Evolutionary conservation across 2,329 filamentous ascomycete genomes (phyloP).

Genomic region (Aspergillus ochraceus): DNA sequence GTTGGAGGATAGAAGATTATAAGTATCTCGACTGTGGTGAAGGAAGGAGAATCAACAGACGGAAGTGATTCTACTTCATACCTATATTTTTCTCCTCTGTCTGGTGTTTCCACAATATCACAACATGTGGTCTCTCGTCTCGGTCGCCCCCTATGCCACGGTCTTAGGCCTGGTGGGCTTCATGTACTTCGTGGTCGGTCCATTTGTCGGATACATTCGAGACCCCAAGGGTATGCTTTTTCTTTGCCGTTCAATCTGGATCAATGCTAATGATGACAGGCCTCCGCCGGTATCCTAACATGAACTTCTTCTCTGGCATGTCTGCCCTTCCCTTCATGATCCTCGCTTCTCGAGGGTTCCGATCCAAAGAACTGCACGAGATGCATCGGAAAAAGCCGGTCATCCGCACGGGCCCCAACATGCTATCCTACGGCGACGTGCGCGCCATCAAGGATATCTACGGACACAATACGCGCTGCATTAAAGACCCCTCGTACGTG

Average conservation of each 20-base stretch:
- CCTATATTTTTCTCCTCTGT: not conserved
- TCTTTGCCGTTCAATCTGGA: not conserved
- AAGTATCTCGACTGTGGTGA: not conserved
- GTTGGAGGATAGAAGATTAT: not conserved
- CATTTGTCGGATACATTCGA: conserved; percentile 28
- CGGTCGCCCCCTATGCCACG: conserved; percentile 25
- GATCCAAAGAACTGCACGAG: conserved; percentile 44
- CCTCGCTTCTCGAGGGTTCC: conserved; percentile 45
- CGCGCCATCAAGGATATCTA: conserved; percentile 54
- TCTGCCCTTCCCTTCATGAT: conserved; percentile 51
- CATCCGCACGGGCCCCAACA: conserved; percentile 49
- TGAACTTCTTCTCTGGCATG: conserved; percentile 46
- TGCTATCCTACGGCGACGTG: conserved; percentile 43
- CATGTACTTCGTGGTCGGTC: conserved; percentile 26
- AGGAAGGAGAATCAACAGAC: too few species aligned
- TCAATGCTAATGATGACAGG: conserved; percentile 23
- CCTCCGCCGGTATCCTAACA: conserved; percentile 49
- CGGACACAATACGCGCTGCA: conserved; percentile 52
- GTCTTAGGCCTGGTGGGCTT: conserved; percentile 21
- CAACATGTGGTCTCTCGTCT: conserved; percentile 15
- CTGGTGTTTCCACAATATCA: not conserved
- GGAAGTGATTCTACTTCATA: not conserved
- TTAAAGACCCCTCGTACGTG: conserved; percentile 52
- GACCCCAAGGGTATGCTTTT: conserved; percentile 28
- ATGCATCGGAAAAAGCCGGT: conserved; percentile 50